phyloP scores from a whole-genome alignment of 495 filamentous ascomycete genomes.

The Trichoderma reesei region DNA sequence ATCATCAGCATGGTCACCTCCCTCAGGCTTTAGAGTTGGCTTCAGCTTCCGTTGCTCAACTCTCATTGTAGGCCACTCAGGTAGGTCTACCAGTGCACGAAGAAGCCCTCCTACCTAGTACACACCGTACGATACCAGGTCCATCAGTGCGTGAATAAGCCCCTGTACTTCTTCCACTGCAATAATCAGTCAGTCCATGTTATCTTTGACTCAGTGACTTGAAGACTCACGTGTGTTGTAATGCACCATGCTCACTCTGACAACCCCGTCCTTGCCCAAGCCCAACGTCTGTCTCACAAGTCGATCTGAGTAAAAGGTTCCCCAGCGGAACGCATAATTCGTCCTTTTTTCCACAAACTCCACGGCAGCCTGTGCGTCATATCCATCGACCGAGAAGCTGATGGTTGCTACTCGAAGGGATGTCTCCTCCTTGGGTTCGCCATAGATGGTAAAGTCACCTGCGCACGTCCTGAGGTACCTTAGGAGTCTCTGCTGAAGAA shows the following conservation, averaged over 20 bases:
- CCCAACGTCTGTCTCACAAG: constrained; percentile 51
- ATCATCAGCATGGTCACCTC: no score
- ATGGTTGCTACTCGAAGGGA: constrained; percentile 50
- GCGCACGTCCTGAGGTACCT: no score
- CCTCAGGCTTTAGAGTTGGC: no score
- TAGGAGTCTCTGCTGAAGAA: constrained; percentile 48
- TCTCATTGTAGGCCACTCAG: no score
- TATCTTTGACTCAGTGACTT: background rate
- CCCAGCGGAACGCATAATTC: constrained; percentile 53
- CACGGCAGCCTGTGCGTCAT: constrained; percentile 47
- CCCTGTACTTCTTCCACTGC: constrained; percentile 47
- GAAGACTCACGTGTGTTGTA: constrained; percentile 45
- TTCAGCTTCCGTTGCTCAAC: no score
- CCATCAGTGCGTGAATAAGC: constrained; percentile 39
- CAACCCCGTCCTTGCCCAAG: constrained; percentile 49
- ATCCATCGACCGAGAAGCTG: constrained; percentile 52
- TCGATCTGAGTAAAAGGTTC: constrained; percentile 56
- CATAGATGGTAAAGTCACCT: constrained; percentile 49
- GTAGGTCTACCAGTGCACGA: no score
- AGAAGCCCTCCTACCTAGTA: no score
- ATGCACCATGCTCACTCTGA: constrained; percentile 62
- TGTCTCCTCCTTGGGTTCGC: constrained; percentile 36
- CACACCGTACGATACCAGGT: no score
- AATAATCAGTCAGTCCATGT: constrained; percentile 15
- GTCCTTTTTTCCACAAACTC: constrained; percentile 48